Evolutionary conservation across 768 basidiomycete species (phyloP), one percentile per base, ranked within the genome.

Genomic region (Mycena galopus): DNA sequence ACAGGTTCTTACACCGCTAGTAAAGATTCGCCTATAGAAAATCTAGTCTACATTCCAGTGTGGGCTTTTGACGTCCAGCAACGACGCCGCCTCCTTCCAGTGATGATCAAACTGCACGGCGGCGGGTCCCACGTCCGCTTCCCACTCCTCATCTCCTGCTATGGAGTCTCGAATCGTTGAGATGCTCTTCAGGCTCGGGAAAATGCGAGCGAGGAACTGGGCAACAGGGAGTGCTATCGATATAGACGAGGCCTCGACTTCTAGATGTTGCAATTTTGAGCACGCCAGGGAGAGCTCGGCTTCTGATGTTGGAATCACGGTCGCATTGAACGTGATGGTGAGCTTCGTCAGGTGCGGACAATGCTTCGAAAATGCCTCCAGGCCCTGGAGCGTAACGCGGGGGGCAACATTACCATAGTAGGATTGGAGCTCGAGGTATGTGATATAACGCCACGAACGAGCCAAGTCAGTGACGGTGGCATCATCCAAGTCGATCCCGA

Each of bases 201-300:
- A 58, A 33, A 67, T 50, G 7, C 44, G 17, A 7, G 57, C 42
- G 35, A 68, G 7, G 58, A 68, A 68, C 10, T 23, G 58, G 9
- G 58, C 67, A 39, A 68, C 58, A 30, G 58, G 27, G 23, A 21
- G 16, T 17, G 67, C 33, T 55, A 21, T 61, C 58, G 59, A 0
- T 9, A 68, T 61, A 9, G 58, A n/a, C 14, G 65, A 68, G 29
- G 23, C n/a, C 33, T 68, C 67, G 33, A 61, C 67, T 27, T 68
- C 50, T 2, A 68, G 47, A 6, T 37, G 4, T 51, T 50, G 29
- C 59, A 68, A 55, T n/a, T n/a, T n/a, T n/a, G n/a, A n/a, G 33
- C 33, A 19, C 50, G 6, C 25, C 11, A 30, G 32, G n/a, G 30
- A 5, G 19, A 39, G 29, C 17, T 50, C 47, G 19, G n/a, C 27